Percentiles rank a stretch among this genome's conserved stretches.
phyloP scores from a whole-genome alignment of 176 grass and related monocot species.

The Tillandsia leiboldiana region DNA sequence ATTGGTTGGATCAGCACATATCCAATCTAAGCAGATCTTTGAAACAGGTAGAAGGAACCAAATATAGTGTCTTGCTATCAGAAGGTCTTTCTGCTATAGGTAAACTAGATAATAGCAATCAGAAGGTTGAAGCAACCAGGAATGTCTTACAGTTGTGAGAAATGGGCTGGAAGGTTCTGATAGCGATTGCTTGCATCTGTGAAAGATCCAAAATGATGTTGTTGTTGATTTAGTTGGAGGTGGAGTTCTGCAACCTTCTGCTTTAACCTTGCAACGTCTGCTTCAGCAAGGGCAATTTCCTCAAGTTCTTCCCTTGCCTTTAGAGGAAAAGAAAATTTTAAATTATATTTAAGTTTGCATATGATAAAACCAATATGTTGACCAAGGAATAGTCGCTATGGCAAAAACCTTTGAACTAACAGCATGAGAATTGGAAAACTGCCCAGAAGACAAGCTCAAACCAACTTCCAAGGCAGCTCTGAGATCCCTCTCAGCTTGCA shows the following conservation, averaged over 20 bases:
- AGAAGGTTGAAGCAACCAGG: background rate
- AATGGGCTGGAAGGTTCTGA: conserved; percentile 60
- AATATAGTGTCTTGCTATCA: too few relatives aligned
- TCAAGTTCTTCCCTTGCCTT: conserved; percentile 89
- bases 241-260: conserved; percentile 95
- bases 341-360: background rate
- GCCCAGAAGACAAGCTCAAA: conserved; percentile 86
- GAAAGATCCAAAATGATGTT: conserved; percentile 57
- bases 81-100: too few relatives aligned
- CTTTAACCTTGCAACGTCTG: conserved; percentile 79
- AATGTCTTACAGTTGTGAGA: conserved; percentile 63
- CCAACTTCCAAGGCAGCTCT: conserved; percentile 98
- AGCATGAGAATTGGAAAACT: conserved; percentile 52
- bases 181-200: conserved; percentile 36
- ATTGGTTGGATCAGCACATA: too few relatives aligned
- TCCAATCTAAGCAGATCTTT: too few relatives aligned
- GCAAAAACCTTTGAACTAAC: conserved; percentile 80
- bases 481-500: conserved; percentile 93
- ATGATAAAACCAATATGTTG: background rate
- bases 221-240: conserved; percentile 91
- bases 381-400: background rate
- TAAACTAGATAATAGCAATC: background rate
- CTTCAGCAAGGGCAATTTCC: conserved; percentile 84
- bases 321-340: background rate
- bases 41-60: too few relatives aligned